Conservation (phyloP, 140 eudicot species). For the Stevia rebaudiana region DNA sequence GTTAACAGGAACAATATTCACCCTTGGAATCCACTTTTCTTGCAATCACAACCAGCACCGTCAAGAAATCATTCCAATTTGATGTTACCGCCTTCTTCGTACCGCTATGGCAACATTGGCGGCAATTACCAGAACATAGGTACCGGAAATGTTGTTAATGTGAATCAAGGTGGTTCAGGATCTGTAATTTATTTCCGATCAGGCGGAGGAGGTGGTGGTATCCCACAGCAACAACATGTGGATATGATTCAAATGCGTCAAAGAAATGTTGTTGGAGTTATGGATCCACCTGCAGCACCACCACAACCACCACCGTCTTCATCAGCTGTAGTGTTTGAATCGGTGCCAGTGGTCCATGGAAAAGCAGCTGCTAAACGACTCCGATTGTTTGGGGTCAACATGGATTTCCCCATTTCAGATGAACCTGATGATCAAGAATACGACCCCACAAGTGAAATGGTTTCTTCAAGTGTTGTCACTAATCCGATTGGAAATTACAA, state of each 20-base stretch:
- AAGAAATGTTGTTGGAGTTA: conserved; percentile 21
- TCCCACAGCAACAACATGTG: conserved; percentile 27
- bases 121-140: conserved; percentile 31
- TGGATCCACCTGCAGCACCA: no score
- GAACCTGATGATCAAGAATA: conserved; percentile 41
- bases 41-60: conserved; percentile 34
- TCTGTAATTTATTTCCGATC: conserved; percentile 57
- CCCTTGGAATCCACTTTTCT: conserved; percentile 47
- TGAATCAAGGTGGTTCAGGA: conserved; percentile 48
- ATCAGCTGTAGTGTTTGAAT: conserved; percentile 49
- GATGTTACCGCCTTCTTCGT: conserved; percentile 17
- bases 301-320: conserved; percentile 7
- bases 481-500: conserved; percentile 15
- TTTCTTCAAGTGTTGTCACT: conserved; percentile 4
- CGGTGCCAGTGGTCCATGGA: conserved; percentile 94
- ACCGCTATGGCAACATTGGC: conserved; percentile 16
- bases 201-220: conserved; percentile 24
- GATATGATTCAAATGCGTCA: conserved; percentile 41
- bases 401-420: conserved; percentile 70
- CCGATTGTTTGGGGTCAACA: conserved; percentile 83
- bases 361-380: conserved; percentile 77
- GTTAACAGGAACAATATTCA: conserved; percentile 35
- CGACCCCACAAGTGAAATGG: conserved; percentile 16
- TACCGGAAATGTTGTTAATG: conserved; percentile 25
- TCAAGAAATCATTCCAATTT: conserved; percentile 17